Percentiles rank a stretch among this genome's conserved stretches.
phyloP scores from a whole-genome alignment of 73 alveolate genomes.

The Halteria grandinella region DNA sequence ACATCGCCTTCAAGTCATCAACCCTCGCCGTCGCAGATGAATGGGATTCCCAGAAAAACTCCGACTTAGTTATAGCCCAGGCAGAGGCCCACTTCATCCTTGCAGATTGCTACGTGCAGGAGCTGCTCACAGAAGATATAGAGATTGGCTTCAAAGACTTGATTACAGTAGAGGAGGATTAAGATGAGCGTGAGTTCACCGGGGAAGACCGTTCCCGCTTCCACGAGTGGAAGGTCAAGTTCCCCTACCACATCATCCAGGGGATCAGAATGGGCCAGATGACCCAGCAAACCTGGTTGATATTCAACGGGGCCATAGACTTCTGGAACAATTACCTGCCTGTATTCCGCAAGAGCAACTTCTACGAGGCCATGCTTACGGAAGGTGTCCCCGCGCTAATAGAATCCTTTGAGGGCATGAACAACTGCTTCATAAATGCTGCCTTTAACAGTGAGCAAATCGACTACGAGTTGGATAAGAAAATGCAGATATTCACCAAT shows the following conservation, averaged over 20 bases:
- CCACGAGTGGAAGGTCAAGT: slow-evolving; percentile 82
- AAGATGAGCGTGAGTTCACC: slow-evolving; percentile 82
- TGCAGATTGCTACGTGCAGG: slow-evolving; percentile 91
- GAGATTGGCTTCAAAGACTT: slow-evolving; percentile 89
- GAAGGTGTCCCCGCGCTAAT: slow-evolving; percentile 89
- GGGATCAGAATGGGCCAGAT: slow-evolving; percentile 91
- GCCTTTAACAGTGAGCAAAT: slow-evolving; percentile 79
- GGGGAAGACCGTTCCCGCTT: slow-evolving; percentile 83
- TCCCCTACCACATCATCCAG: slow-evolving; percentile 84
- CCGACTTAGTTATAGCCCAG: slow-evolving; percentile 90
- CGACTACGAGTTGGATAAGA: slow-evolving; percentile 89
- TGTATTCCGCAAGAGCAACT: slow-evolving; percentile 82
- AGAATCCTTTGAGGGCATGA: slow-evolving; percentile 95
- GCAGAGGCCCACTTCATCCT: slow-evolving; percentile 88
- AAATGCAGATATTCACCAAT: slow-evolving; percentile 87
- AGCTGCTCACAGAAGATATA: slow-evolving; percentile 85
- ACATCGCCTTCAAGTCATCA: slow-evolving; percentile 87
- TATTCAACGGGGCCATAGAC: slow-evolving; percentile 94
- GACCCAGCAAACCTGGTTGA: slow-evolving; percentile 93
- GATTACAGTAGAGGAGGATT: slow-evolving; percentile 74
- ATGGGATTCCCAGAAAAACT: slow-evolving; percentile 91
- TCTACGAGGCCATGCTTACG: slow-evolving; percentile 81
- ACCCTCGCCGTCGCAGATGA: slow-evolving; percentile 73
- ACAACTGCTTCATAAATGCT: slow-evolving; percentile 81
- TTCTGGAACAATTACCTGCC: slow-evolving; percentile 96